Evolutionary conservation across 352 stramenopile genomes (phyloP), one percentile per base, ranked within the genome.

Genomic region (Pythium pectinolyticum): DNA sequence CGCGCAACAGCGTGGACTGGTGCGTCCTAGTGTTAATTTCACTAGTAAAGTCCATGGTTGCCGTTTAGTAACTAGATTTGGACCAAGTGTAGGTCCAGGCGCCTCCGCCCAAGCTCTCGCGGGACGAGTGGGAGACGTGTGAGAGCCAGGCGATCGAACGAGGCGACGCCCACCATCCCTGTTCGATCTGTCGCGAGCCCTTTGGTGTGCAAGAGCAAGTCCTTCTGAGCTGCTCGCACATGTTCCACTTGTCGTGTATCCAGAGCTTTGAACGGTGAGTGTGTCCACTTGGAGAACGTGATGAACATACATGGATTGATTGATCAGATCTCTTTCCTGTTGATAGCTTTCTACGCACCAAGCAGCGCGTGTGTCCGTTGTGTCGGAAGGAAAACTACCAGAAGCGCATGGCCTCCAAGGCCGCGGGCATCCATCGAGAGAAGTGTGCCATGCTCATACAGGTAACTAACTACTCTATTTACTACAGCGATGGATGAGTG

Each of bases 371-470:
- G 40, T 95, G 87, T 69, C 87, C 87, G 3, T 69, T 95, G 19
- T 95, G 87, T 37, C 80, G 85, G 17, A 94, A 95, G 54, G 77
- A 89, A 22, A 81, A 94, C 43, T 95, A 94, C 47, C 74, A 94
- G 61, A 94, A 93, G 49, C 67, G 74, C n/a, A 53, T 63, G 20
- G 91, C 86, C 2, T 74, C 61, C 0, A 74, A 80, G 30, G 85
- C 78, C 0, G 80, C 82, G 5, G 66, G 46, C 39, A 61, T 75
- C 8, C 75, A 90, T 57, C 77, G 80, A 19, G 69, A 89, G 40
- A 31, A 60, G 6, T 91, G 82, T 39, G 84, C 80, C 5, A 69
- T 70, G 4, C 54, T 59, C 30, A 83, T 93, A 34, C 84, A 95
- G 74, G 77, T 88, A 43, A n/a, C n/a, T n/a, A n/a, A n/a, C n/a